Evolutionary conservation across 1,284 basidiomycete genomes (phyloP).

Genomic region (Austroboletus niveus): DNA sequence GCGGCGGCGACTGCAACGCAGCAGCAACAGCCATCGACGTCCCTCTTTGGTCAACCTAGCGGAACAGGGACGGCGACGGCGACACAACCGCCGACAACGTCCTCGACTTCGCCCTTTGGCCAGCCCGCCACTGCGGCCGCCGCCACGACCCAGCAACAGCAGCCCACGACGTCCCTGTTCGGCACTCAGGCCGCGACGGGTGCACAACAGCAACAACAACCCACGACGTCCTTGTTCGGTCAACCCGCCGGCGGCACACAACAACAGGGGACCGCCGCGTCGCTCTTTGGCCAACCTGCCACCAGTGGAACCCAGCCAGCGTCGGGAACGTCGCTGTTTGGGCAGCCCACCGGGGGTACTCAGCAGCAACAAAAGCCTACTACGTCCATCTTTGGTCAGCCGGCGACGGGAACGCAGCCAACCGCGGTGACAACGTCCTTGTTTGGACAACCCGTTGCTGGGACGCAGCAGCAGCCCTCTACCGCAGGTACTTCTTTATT

Average conservation of each 20-base stretch:
- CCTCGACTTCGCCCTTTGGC: slow-evolving; percentile 17
- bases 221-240: slow-evolving; percentile 36
- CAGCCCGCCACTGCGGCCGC: slow-evolving; percentile 11
- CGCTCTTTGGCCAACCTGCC: slow-evolving; percentile 26
- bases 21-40: slow-evolving; percentile 7
- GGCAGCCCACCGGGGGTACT: slow-evolving; percentile 18
- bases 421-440: slow-evolving; percentile 24
- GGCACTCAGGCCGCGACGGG: slow-evolving; percentile 21
- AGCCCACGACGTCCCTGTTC: slow-evolving; percentile 18
- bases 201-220: slow-evolving; percentile 18
- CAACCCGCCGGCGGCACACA: slow-evolving; percentile 24
- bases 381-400: slow-evolving; percentile 14
- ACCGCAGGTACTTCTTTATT: too few relatives aligned
- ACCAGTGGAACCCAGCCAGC: slow-evolving; percentile 19
- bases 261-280: slow-evolving; percentile 19
- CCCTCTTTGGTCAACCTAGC: slow-evolving; percentile 23
- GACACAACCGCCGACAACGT: slow-evolving; percentile 11
- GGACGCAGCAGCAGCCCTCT: too few relatives aligned
- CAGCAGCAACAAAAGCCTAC: slow-evolving; percentile 28
- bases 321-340: slow-evolving; percentile 24
- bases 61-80: slow-evolving; percentile 3
- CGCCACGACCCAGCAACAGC: slow-evolving; percentile 6
- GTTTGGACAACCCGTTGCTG: slow-evolving; percentile 30
- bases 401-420: slow-evolving; percentile 16
- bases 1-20: slow-evolving; percentile 6